Evolutionary conservation across 208 protist species (phyloP), one percentile per base, ranked within the genome.

Genomic region (Leishmania turanica): DNA sequence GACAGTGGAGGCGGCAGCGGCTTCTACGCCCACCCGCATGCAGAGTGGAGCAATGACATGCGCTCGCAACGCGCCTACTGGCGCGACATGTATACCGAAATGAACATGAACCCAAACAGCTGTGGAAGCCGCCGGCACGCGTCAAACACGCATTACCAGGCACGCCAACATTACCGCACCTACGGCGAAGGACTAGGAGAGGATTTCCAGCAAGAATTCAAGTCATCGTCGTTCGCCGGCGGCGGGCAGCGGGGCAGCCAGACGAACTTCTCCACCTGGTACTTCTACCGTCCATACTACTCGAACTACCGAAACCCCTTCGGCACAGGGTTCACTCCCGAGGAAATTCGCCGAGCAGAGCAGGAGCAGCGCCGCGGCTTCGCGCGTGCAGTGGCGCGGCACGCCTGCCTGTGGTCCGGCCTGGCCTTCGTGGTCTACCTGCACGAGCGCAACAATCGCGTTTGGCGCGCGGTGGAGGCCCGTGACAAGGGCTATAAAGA

Each of bases 231-330:
- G 31, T 64, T 54, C 49, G 83, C 73, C 54, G 40, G 62, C 27
- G 8, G 76, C 27, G 78, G 69, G 15, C 78, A 79, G 37, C 49
- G 69, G 15, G 78, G 78, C n/a, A 60, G 47, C 9, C 19, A 76
- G 11, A 34, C 75, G 34, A 92, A 92, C 71, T 86, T 84, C 75
- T 90, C 89, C 53, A 90, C 89, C 40, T 88, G 85, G 56, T 79
- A 89, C 80, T 92, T 92, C 79, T 92, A 92, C 69, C 86, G 89
- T 7, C 86, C 89, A 13, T 92, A 92, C 82, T 81, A 80, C 45
- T 88, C 87, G 0, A 78, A 86, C 74, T 86, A 80, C 62, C 65
- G 74, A 73, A 82, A 82, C 70, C 89, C 86, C n/a, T 91, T 82
- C 83, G 79, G 78, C 1, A 85, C 86, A 42, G 89, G 89, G 8